phyloP scores from a whole-genome alignment of 805 yeast species.

The Metschnikowia chrysomelidarum region DNA sequence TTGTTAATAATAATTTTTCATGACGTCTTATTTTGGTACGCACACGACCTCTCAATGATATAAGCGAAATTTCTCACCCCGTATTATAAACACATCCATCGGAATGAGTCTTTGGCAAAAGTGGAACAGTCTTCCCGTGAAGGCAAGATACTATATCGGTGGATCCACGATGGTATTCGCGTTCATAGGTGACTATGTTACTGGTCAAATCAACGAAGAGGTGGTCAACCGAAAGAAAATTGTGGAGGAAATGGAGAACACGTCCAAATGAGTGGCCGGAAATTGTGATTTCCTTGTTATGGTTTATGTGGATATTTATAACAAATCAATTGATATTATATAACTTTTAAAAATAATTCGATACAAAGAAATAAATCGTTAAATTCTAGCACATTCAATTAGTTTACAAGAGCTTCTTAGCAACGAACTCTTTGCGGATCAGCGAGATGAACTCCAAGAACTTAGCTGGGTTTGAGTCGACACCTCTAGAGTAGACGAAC shows the following conservation, averaged over 20 bases:
- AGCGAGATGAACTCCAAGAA: constrained; percentile 68
- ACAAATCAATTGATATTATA: not conserved
- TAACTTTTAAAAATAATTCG: not conserved
- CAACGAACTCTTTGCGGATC: constrained; percentile 46
- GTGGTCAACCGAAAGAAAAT: constrained; percentile 32
- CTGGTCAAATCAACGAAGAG: constrained; percentile 36
- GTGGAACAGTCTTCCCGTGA: constrained; percentile 42
- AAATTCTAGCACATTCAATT: not conserved
- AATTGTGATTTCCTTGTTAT: no score
- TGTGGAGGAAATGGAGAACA: constrained; percentile 21
- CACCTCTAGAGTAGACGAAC: constrained; percentile 80
- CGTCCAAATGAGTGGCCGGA: no score
- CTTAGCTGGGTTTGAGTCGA: constrained; percentile 75
- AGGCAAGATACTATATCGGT: constrained; percentile 40
- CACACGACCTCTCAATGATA: constrained; percentile 11
- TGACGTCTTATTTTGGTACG: constrained; percentile 1
- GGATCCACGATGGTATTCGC: constrained; percentile 42
- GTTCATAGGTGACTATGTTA: constrained; percentile 38
- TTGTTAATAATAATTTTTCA: no score
- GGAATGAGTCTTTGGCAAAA: constrained; percentile 31
- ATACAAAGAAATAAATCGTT: constrained; percentile 1
- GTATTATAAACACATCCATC: not conserved
- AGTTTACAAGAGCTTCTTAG: constrained; percentile 28
- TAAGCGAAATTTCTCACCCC: constrained; percentile 2
- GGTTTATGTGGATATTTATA: not conserved